phyloP scores from a whole-genome alignment of 768 basidiomycete species.

The Leccinum aurantiacum region DNA sequence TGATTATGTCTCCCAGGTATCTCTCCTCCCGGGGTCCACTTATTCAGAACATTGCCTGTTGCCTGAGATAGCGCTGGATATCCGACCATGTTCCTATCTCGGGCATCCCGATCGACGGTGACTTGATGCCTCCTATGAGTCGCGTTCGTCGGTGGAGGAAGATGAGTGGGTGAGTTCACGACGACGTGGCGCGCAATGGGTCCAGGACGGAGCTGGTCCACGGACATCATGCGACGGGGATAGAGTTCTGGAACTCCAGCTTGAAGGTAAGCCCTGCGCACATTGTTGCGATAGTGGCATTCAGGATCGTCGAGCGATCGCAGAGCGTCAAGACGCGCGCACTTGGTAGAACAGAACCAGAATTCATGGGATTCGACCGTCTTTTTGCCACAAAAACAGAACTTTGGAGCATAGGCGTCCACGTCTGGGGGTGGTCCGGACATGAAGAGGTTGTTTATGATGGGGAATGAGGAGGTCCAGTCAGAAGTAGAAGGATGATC shows the following conservation, averaged over 20 bases:
- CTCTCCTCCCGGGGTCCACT: conserved; percentile 5
- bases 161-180: background rate
- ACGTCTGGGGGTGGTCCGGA: conserved; percentile 6
- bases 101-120: background rate
- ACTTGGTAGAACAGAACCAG: conserved; percentile 29
- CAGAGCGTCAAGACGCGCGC: conserved; percentile 30
- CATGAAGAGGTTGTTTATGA: conserved; percentile 1
- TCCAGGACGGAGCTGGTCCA: background rate
- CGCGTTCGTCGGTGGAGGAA: background rate
- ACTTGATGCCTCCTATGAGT: background rate
- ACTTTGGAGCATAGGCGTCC: conserved; percentile 14
- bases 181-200: conserved; percentile 1
- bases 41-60: conserved; percentile 10
- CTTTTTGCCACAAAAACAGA: conserved; percentile 28
- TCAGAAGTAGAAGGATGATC: background rate
- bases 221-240: conserved; percentile 16
- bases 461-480: background rate
- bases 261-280: conserved; percentile 15
- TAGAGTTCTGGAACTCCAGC: conserved; percentile 1
- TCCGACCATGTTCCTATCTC: background rate
- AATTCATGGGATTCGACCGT: conserved; percentile 28
- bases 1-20: background rate
- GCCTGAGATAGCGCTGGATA: conserved; percentile 22
- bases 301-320: conserved; percentile 22
- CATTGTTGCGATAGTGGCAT: conserved; percentile 28